Conservation (phyloP, 2,329 filamentous ascomycete genomes). For the Venturia oleaginea region DNA sequence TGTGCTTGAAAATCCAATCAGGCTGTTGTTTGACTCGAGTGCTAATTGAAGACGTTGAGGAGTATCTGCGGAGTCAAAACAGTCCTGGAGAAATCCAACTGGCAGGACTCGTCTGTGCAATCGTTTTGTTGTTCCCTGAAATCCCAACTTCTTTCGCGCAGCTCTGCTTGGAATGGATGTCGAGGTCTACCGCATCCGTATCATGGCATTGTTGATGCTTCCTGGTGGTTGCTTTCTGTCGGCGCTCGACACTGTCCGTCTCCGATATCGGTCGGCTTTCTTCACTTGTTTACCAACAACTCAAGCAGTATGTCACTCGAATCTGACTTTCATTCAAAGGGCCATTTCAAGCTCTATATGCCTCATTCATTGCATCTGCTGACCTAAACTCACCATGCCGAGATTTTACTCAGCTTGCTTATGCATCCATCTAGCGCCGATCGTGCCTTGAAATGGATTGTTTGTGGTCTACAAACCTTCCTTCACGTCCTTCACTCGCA, state of each 20-base stretch:
- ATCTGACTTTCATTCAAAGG: neutral
- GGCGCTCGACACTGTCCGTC: neutral
- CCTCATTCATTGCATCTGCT: neutral
- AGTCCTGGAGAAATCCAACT: too few species aligned
- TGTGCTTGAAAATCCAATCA: too few species aligned
- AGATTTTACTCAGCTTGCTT: slow-evolving; percentile 1
- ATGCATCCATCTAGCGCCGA: neutral
- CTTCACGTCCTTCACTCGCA: neutral
- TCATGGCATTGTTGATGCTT: neutral
- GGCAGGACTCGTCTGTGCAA: too few species aligned
- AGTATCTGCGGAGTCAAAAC: too few species aligned
- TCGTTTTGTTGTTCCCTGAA: too few species aligned
- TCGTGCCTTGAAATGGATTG: neutral
- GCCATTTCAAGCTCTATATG: neutral
- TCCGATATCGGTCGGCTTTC: neutral
- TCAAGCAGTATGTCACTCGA: neutral
- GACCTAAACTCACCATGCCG: neutral
- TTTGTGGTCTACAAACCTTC: neutral
- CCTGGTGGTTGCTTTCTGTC: neutral
- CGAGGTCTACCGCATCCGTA: too few species aligned
- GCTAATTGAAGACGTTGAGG: too few species aligned
- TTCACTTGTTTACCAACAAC: neutral
- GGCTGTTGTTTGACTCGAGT: too few species aligned
- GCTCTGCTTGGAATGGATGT: neutral
- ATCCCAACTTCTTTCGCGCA: too few species aligned